Evolutionary conservation across 495 filamentous ascomycete genomes (phyloP).

Genomic region (Terfezia claveryi): DNA sequence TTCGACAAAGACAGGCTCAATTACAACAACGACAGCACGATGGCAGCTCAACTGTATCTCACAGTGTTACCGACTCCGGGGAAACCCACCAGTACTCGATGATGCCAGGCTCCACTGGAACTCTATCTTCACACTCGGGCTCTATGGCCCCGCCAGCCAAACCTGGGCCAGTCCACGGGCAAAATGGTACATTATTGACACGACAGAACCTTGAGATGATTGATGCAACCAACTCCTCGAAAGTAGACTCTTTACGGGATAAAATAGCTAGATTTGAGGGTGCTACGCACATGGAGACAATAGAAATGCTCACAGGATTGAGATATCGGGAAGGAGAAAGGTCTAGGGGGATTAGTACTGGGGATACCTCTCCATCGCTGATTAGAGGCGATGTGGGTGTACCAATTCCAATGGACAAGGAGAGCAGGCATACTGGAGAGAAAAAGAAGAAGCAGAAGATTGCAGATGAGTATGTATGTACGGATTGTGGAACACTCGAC

Average conservation of each 20-base stretch:
- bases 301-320: conserved; percentile 85
- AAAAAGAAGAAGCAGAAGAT: conserved; percentile 78
- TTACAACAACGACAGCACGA: not conserved
- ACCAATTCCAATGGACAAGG: conserved; percentile 56
- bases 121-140: conserved; percentile 6
- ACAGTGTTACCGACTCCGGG: conserved; percentile 28
- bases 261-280: conserved; percentile 58
- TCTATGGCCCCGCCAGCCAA: conserved; percentile 52
- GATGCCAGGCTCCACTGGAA: not conserved
- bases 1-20: conserved; percentile 19
- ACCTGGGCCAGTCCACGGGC: conserved; percentile 24
- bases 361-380: conserved; percentile 51
- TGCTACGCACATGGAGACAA: conserved; percentile 56
- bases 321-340: conserved; percentile 76
- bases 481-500: conserved; percentile 83
- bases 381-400: conserved; percentile 75
- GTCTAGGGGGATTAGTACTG: conserved; percentile 71
- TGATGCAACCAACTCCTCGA: conserved; percentile 29
- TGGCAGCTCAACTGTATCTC: conserved; percentile 29
- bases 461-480: conserved; percentile 85
- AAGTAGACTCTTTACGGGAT: conserved; percentile 49
- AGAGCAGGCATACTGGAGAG: conserved; percentile 46
- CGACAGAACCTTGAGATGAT: conserved; percentile 60
- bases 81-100: not conserved
- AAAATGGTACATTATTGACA: conserved; percentile 41